Percentiles rank a stretch among this genome's conserved stretches.
phyloP scores from a whole-genome alignment of 2,329 filamentous ascomycete species.

The Chaetomiaceae sp. region DNA sequence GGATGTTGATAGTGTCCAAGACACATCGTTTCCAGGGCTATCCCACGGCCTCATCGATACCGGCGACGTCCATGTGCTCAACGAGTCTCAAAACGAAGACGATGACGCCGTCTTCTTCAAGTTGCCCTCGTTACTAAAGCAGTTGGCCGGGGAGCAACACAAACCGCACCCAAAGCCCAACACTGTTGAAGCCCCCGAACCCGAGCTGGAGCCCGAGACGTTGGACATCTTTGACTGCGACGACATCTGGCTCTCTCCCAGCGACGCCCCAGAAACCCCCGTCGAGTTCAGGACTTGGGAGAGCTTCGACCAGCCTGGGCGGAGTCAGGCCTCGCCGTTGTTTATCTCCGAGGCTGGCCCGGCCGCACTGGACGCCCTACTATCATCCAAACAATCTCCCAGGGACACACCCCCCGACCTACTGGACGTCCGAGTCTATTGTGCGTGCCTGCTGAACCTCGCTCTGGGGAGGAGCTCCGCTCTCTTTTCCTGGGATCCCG shows the following conservation, averaged over 20 bases:
- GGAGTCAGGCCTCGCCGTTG: slow-evolving; percentile 36
- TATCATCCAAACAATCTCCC: slow-evolving; percentile 38
- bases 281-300: slow-evolving; percentile 64
- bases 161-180: not conserved
- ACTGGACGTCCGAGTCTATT: slow-evolving; percentile 46
- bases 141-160: slow-evolving; percentile 11
- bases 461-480: slow-evolving; percentile 67
- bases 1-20: slow-evolving; percentile 32
- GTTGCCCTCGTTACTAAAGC: slow-evolving; percentile 32
- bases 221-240: slow-evolving; percentile 13
- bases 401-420: slow-evolving; percentile 35
- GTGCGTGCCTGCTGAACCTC: slow-evolving; percentile 57
- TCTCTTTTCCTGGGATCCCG: slow-evolving; percentile 59
- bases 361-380: slow-evolving; percentile 58
- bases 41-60: not conserved
- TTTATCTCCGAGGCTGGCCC: slow-evolving; percentile 68
- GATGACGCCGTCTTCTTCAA: slow-evolving; percentile 39
- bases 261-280: slow-evolving; percentile 28
- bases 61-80: not conserved
- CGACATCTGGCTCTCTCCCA: slow-evolving; percentile 47
- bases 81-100: not conserved
- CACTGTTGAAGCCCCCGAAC: slow-evolving; percentile 1
- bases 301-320: slow-evolving; percentile 47
- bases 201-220: not conserved
- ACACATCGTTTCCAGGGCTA: slow-evolving; percentile 22